These are phyloP conservation scores for Ustilago sp. DNA, from an alignment of 1,284 basidiomycete genomes.

Conservation along the genomic window DNA sequence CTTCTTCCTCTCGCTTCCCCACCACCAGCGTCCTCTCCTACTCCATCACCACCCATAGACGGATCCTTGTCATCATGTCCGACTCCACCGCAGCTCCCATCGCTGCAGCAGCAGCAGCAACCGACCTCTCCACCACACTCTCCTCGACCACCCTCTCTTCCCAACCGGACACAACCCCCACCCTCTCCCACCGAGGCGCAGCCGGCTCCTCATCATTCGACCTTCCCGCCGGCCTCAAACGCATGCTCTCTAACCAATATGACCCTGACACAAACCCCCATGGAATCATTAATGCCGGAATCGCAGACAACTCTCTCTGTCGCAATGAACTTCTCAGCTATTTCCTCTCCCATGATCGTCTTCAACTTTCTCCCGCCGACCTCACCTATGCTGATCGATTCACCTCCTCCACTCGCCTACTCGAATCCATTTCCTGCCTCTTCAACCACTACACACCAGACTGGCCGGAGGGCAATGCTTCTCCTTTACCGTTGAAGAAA, in stretches of 20 bases:
- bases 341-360: constrained; percentile 34
- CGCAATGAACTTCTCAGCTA: constrained; percentile 51
- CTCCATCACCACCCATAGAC: neutral
- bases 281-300: constrained; percentile 59
- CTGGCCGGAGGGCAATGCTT: constrained; percentile 31
- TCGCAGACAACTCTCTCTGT: constrained; percentile 58
- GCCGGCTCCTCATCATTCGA: constrained; percentile 16
- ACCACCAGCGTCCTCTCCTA: neutral
- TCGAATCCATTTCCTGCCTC: constrained; percentile 41
- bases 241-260: constrained; percentile 41
- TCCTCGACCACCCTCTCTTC: constrained; percentile 12
- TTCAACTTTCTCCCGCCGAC: constrained; percentile 46
- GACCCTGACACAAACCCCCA: constrained; percentile 50
- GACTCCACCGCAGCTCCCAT: constrained; percentile 2
- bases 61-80: constrained; percentile 2
- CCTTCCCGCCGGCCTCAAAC: constrained; percentile 30
- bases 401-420: constrained; percentile 34
- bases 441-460: constrained; percentile 43
- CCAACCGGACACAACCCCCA: constrained; percentile 8
- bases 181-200: constrained; percentile 45
- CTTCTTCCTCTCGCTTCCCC: neutral
- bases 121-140: constrained; percentile 20
- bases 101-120: constrained; percentile 12
- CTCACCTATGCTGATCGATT: constrained; percentile 58
- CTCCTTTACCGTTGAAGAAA: constrained; percentile 36